Conservation (phyloP, 306 rosid genomes). For the Quercus gilva region DNA sequence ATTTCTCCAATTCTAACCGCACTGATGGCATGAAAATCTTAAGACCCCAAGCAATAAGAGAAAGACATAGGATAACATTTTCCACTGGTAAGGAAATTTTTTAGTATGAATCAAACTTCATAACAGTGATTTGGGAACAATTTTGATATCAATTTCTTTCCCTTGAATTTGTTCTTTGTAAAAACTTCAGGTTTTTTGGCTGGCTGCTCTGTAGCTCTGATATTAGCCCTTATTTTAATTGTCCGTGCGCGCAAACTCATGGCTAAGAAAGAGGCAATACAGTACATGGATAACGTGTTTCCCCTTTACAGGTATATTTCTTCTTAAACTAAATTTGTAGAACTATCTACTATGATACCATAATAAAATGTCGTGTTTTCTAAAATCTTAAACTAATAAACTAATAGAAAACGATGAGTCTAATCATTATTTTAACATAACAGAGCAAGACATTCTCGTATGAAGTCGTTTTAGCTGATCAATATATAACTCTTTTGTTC, state of each 20-base stretch:
- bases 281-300: slow-evolving; percentile 68
- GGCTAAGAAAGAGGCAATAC: slow-evolving; percentile 15
- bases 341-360: no score
- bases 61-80: slow-evolving; percentile 64
- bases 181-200: slow-evolving; percentile 61
- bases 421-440: no score
- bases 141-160: not conserved
- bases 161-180: not conserved
- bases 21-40: slow-evolving; percentile 56
- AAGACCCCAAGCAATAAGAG: slow-evolving; percentile 56
- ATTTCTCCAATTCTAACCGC: slow-evolving; percentile 66
- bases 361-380: no score
- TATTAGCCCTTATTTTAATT: slow-evolving; percentile 48
- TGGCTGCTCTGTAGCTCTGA: slow-evolving; percentile 58
- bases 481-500: no score
- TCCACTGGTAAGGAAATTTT: slow-evolving; percentile 40
- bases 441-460: no score
- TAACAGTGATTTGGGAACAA: no score
- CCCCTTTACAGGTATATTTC: slow-evolving; percentile 63
- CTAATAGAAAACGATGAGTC: no score
- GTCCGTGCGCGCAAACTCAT: slow-evolving; percentile 36
- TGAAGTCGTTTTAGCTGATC: no score
- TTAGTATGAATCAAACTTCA: no score
- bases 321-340: not conserved
- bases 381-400: no score